Conservation (phyloP, 192 early-diverging fungal species). For the Endogone sp. region DNA sequence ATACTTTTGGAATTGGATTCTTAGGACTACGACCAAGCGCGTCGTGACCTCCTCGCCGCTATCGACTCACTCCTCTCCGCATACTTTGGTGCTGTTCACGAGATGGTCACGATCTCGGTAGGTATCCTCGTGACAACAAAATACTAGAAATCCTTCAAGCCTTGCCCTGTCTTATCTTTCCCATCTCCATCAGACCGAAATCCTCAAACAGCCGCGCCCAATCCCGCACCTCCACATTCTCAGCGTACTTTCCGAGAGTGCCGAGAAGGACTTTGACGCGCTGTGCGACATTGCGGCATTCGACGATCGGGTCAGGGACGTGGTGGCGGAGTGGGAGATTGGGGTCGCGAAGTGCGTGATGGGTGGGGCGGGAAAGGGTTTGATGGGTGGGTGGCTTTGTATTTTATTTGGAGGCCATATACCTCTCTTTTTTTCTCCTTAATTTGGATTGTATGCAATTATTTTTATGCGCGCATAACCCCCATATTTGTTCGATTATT, state of each 20-base stretch:
- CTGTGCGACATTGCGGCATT: constrained; percentile 17
- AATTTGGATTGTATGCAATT: too few species aligned
- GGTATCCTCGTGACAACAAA: not conserved
- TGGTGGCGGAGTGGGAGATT: constrained; percentile 16
- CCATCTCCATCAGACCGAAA: constrained; percentile 21
- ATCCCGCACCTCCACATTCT: constrained; percentile 32
- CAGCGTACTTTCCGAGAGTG: constrained; percentile 24
- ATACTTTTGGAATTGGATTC: not conserved
- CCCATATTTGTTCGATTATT: too few species aligned
- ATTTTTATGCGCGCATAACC: too few species aligned
- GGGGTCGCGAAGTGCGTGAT: constrained; percentile 9
- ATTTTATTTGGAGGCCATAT: not conserved
- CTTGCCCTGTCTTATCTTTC: too few species aligned
- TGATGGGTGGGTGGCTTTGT: constrained; percentile 9
- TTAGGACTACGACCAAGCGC: constrained; percentile 6
- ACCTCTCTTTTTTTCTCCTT: too few species aligned
- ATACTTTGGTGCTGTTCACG: not conserved
- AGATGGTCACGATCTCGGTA: constrained; percentile 4
- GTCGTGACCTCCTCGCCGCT: not conserved
- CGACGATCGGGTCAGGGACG: constrained; percentile 12
- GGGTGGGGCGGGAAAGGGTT: constrained; percentile 1
- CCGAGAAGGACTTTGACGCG: constrained; percentile 16
- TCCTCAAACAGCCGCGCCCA: constrained; percentile 24
- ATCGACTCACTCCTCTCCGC: not conserved
- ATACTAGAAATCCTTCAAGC: too few species aligned